Evolutionary conservation across 2,329 filamentous ascomycete species (phyloP), one percentile per base, ranked within the genome.

Genomic region (Fusarium virguliforme): DNA sequence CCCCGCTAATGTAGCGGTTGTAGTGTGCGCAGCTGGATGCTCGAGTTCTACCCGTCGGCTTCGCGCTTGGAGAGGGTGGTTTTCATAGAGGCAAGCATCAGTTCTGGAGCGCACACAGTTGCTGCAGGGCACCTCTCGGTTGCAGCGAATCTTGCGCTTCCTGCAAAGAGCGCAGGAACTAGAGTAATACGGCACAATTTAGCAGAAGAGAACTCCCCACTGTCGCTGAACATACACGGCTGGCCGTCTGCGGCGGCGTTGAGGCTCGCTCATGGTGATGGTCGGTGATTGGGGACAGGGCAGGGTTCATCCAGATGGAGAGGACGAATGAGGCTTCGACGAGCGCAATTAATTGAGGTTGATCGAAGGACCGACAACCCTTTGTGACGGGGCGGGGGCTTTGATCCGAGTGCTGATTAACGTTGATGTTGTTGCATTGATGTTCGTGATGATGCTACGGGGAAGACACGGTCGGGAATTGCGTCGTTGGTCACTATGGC

Each of bases 111-210:
- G 78, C 4, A 80, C 62, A 56, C 83, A 85, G 63, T 84, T 84
- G 63, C 75, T 78, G 64, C 83, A 85, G 0, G 83, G 83, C 4
- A 69, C 70, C 26, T 80, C 77, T 34, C 81, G 77, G 60, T 85
- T 79, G 60, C 83, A 85, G n/a, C 79, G 77, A 15, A 84, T 79
- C 66, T 85, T 85, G 55, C 83, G 81, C n/a, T 76, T 78, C 9
- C 83, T 76, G 62, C 83, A 85, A 6, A 82, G 76, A 8, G 78
- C 75, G 62, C 83, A 85, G 1, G 83, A 81, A 6, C 83, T 83
- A 37, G 6, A 18, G 5, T 80, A 48, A 41, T 26, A 8, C 4
- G 12, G 8, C 3, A 38, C 4, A 4, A 9, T 46, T 66, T 37
- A 67, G 54, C 24, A 22, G 38, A 15, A 32, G 15, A 1, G 15